phyloP scores from a whole-genome alignment of 1,284 basidiomycete species.

The Ustilago xerochloae region DNA sequence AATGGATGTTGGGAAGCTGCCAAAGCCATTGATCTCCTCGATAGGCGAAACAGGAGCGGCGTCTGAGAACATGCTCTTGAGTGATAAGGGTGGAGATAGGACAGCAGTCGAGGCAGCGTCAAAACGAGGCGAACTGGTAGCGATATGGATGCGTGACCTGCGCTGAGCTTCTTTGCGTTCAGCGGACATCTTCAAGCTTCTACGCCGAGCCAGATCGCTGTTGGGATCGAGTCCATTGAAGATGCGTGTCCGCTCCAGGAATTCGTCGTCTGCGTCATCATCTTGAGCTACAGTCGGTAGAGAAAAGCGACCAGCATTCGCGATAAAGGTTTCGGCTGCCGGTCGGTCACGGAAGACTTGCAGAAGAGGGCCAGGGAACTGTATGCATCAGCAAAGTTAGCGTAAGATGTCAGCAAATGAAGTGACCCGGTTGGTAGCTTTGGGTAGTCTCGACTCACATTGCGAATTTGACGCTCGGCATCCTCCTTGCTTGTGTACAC shows the following conservation, averaged over 20 bases:
- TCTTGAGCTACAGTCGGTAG: not conserved
- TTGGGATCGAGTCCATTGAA: conserved; percentile 32
- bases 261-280: conserved; percentile 34
- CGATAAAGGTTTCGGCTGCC: conserved; percentile 35
- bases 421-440: not conserved
- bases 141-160: conserved; percentile 21
- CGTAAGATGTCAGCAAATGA: not conserved
- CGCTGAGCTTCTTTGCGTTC: conserved; percentile 41
- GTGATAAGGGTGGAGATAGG: conserved; percentile 17
- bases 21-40: conserved; percentile 22
- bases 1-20: conserved; percentile 1
- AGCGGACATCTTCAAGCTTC: conserved; percentile 13
- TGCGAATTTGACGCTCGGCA: conserved; percentile 41
- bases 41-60: conserved; percentile 9
- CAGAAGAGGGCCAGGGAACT: conserved; percentile 48
- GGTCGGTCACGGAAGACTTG: conserved; percentile 32
- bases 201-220: conserved; percentile 22
- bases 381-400: not conserved
- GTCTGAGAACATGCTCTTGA: conserved; percentile 7
- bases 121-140: conserved; percentile 10
- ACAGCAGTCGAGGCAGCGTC: not conserved
- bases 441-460: conserved; percentile 18
- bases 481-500: conserved; percentile 41
- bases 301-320: conserved; percentile 6
- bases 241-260: conserved; percentile 33